These are phyloP conservation scores for Naganishia cerealis DNA, from an alignment of 1,284 basidiomycete genomes.

Conservation along the genomic window DNA sequence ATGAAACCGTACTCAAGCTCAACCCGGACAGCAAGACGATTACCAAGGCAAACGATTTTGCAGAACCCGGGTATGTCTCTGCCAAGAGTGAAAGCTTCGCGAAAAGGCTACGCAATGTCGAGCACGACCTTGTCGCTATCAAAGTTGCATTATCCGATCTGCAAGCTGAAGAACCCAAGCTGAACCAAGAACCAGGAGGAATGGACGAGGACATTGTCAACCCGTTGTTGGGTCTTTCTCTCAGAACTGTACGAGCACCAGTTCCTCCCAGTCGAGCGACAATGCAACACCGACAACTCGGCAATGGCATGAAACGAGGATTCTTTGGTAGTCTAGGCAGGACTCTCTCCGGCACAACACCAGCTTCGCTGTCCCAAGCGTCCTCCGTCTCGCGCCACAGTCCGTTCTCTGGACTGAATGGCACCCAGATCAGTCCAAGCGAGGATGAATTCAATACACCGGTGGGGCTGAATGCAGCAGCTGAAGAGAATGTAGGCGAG, in stretches of 20 bases:
- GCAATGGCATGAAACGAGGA: constrained; percentile 30
- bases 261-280: constrained; percentile 15
- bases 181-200: background rate
- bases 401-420: constrained; percentile 5
- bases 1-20: constrained; percentile 67
- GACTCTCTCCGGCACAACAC: constrained; percentile 32
- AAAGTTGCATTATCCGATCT: constrained; percentile 41
- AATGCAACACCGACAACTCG: constrained; percentile 14
- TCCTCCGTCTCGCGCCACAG: constrained; percentile 23
- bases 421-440: constrained; percentile 3
- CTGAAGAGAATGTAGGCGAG: background rate
- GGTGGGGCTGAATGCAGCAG: too few species aligned
- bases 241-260: constrained; percentile 29
- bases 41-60: constrained; percentile 63
- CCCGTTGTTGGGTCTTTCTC: constrained; percentile 21
- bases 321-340: constrained; percentile 34
- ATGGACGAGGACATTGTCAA: constrained; percentile 14
- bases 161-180: constrained; percentile 10
- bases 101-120: constrained; percentile 70
- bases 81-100: constrained; percentile 59
- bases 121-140: constrained; percentile 70
- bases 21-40: constrained; percentile 54
- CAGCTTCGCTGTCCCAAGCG: constrained; percentile 12
- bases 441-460: background rate
- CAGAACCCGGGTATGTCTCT: constrained; percentile 59